Base-by-base conservation (phyloP, 768 basidiomycete genomes). In the Mycena latifolia region DNA sequence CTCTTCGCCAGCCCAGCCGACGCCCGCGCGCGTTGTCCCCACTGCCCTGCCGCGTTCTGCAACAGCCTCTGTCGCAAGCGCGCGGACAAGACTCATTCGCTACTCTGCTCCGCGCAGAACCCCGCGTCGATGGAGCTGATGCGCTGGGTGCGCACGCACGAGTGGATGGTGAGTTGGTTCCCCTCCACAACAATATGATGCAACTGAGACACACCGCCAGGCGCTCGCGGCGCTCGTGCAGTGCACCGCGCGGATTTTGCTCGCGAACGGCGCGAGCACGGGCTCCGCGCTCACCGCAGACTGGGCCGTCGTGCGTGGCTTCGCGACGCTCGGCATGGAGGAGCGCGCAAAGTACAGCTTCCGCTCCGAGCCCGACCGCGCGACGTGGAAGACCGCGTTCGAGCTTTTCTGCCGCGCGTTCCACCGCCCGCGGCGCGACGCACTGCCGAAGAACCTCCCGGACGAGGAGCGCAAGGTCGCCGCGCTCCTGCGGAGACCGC, bases 301-400 rank as follows among this genome's bases (percentile, higher is more conserved):
- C 69, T 86, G 88, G 84, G 78, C 83, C 18, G 81, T 87, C 24
- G 78, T 93, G 46, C 77, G 78, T 6, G 81, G 88, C 15, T 81
- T 94, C 56, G 95, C 95, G 5, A 89, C 86, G 65, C 80, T 95
- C 55, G 90, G 90, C 22, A 87, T 95, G 86, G 90, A 93, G 75
- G 89, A 93, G 45, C 78, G 89, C 60, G 81, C 83, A 55, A 83
- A 83, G 67, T 80, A 83, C 70, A 85, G 84, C 64, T 86, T 84
- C 71, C 81, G 79, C 28, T 73, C 77, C 1, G 87, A 92, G 68
- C 90, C 90, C 0, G 90, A 92, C 67, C 79, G 87, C 48, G 81
- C 78, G 47, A 83, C 81, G 31, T 95, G 94, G 94, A 85, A 86
- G 73, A 86, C 82, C 69, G 91, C 88, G 1, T 85, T 89, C 73